Evolutionary conservation across 2,329 filamentous ascomycete species (phyloP), one percentile per base, ranked within the genome.

Genomic region (Phialophora chinensis): DNA sequence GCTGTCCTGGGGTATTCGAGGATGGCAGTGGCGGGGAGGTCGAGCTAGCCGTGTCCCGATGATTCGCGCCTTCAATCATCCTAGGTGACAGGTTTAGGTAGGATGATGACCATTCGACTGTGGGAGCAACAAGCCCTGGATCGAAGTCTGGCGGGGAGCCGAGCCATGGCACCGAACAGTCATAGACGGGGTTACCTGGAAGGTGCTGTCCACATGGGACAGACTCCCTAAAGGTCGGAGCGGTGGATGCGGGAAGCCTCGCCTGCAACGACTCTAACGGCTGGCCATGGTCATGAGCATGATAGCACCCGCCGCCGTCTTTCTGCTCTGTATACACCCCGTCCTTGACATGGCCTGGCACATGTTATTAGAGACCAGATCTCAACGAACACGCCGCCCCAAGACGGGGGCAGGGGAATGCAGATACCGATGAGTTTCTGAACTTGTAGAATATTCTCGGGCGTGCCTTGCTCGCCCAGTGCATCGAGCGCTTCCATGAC

Each of bases 401-500:
- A 8, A 35, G 33, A 35, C 33, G 29, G 7, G 29, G 7, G 6
- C 1, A 4, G 10, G 33, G 33, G 10, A 12, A 35, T 8, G 8
- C 29, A 7, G 35, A 20, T 63, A 57, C 53, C 60, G 47, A 63
- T 63, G n/a, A 63, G 52, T 38, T 50, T 49, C 54, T 57, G 60
- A 1, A 63, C 60, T 10, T 47, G 60, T 20, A 63, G 11, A 49
- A 63, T 63, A 27, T 63, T 63, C n/a, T 63, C 52, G 0, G 53
- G 60, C 17, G 60, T 63, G 8, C 54, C 60, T 25, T 63, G 50
- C 44, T 56, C 60, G 6, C 60, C 52, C 35, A 63, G 31, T 10
- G 52, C 29, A 49, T 56, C 60, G 10, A 63, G 60, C n/a, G 60
- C 60, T 38, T 63, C 60, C 60, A 63, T 63, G 60, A 63, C 60